Percentiles rank a stretch among this genome's conserved stretches.
Conservation (phyloP, 2,329 filamentous ascomycete genomes). For the Aspergillus sp. region DNA sequence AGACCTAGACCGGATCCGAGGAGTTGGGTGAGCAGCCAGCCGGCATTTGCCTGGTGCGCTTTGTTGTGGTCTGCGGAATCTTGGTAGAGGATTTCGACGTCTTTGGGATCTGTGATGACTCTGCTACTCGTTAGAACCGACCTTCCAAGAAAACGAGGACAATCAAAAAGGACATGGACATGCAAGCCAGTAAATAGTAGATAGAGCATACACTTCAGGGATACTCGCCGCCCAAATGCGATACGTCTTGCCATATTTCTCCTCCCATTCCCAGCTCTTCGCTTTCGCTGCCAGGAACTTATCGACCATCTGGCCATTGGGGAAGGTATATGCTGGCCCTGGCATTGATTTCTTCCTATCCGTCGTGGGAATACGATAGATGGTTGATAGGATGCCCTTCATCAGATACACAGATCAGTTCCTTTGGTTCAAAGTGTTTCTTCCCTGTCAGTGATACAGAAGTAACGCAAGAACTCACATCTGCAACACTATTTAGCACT, state of each 20-base stretch:
- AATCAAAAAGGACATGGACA: neutral
- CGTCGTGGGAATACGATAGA: neutral
- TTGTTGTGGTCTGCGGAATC: neutral
- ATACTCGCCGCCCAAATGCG: conserved; percentile 3
- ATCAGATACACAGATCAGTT: neutral
- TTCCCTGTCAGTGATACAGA: neutral
- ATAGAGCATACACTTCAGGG: neutral
- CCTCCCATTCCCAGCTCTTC: conserved; percentile 3
- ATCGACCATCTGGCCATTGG: neutral
- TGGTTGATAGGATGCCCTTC: neutral
- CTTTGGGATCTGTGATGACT: neutral
- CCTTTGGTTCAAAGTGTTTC: no score
- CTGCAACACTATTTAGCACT: neutral
- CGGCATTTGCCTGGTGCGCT: neutral
- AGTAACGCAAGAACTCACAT: neutral
- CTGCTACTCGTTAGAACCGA: neutral
- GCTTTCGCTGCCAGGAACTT: neutral
- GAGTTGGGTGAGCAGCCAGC: neutral
- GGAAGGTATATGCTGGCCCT: neutral
- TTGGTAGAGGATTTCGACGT: neutral
- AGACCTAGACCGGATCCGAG: neutral
- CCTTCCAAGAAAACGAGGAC: neutral
- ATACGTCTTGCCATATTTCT: conserved; percentile 1
- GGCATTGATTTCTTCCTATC: neutral
- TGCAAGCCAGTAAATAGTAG: no score